Evolutionary conservation across 768 basidiomycete species (phyloP), one percentile per base, ranked within the genome.

Genomic region (Agaricus subrufescens): DNA sequence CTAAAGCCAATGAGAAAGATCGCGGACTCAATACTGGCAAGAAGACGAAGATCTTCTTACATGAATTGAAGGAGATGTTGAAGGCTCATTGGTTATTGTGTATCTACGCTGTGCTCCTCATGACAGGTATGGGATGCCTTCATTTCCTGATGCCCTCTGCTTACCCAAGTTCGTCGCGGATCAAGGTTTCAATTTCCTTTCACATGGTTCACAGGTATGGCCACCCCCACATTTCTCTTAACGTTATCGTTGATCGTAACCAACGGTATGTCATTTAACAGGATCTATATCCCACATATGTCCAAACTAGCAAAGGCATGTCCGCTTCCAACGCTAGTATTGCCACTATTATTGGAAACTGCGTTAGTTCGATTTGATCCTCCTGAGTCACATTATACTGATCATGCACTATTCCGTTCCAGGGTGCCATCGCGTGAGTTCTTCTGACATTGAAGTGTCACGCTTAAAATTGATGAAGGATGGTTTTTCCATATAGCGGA

Each of bases 271-370:
- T 51, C 46, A 14, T 25, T 47, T 57, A 34, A 37, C 54, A 85
- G 76, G 87, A 90, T 70, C 67, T 89, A n/a, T 92, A 90, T 70
- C 90, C 91, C 49, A 89, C 86, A 8, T 92, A 89, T 66, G 73
- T 92, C 49, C 68, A 82, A 54, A 71, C 68, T 1, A 75, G 82
- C 25, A 93, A 92, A 65, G 74, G 76, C 14, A 84, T 93, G 65
- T 67, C 73, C 37, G 27, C 75, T 1, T 77, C 83, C 59, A 64
- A 77, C 58, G 79, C 90, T 1, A 88, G 87, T 5, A 75, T 78
- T 43, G 87, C 90, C 0, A 93, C 91, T 9, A 93, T 94, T 65
- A 88, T 94, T 58, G 86, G 88, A 43, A 89, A 83, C 65, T 84
- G 82, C 63, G 78, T 80, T 60, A 50, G 77, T 73, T 3, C 40